Evolutionary conservation across 106 monocot genomes (phyloP).

Genomic region (Dendrobium chrysotoxum): DNA sequence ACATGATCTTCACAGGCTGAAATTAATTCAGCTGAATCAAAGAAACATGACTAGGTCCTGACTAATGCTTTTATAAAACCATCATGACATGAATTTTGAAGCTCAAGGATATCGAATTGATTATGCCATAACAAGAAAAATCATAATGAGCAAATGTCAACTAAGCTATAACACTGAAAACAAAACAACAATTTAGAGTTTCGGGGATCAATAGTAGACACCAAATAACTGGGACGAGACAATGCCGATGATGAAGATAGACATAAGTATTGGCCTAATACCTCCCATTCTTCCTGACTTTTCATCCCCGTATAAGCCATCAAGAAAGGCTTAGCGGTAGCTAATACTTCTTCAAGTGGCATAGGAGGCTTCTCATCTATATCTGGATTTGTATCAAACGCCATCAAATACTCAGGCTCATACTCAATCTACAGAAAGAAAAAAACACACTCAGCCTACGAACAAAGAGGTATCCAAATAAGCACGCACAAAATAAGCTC

Average conservation of each 20-base stretch:
- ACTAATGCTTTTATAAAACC: not conserved
- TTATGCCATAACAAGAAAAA: not conserved
- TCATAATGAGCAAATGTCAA: not conserved
- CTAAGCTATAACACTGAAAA: not conserved
- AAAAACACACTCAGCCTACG: not conserved
- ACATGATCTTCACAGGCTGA: not conserved
- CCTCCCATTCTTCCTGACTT: conserved; percentile 97
- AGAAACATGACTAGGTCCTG: not conserved
- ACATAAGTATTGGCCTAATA: conserved; percentile 4
- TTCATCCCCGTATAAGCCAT: conserved; percentile 89
- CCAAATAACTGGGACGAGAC: not conserved
- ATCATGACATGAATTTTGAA: not conserved
- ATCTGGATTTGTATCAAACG: conserved; percentile 78
- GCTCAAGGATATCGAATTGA: not conserved
- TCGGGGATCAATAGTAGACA: not conserved
- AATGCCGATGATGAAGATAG: not conserved
- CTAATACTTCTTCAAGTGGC: conserved; percentile 55
- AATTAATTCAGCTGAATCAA: not conserved
- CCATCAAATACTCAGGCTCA: conserved; percentile 89
- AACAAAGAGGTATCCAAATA: not conserved
- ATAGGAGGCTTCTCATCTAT: conserved; percentile 93
- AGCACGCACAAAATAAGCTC: not conserved
- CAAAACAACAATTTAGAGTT: not conserved
- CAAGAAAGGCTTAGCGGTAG: conserved; percentile 92
- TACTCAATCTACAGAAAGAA: conserved; percentile 66